phyloP scores from a whole-genome alignment of 1,284 basidiomycete genomes.

The Boletus subluridellus region DNA sequence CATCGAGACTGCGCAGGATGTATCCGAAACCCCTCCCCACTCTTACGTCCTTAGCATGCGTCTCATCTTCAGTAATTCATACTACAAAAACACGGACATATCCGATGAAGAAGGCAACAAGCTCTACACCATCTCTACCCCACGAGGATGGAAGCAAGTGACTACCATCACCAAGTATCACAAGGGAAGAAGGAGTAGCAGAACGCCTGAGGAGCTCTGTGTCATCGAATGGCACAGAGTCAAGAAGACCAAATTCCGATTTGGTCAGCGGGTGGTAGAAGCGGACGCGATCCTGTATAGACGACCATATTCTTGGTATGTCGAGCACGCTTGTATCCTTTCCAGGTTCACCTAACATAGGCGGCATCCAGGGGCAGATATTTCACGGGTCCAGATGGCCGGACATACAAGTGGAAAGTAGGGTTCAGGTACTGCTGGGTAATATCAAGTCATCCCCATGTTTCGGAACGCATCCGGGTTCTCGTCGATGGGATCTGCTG shows the following conservation, averaged over 20 bases:
- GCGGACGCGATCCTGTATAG: slow-evolving; percentile 9
- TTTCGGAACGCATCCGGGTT: not conserved
- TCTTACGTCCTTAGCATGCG: slow-evolving; percentile 2
- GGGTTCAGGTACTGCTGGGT: slow-evolving; percentile 22
- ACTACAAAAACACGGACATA: slow-evolving; percentile 22
- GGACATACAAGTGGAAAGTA: slow-evolving; percentile 28
- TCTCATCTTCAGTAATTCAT: slow-evolving; percentile 17
- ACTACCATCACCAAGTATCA: slow-evolving; percentile 18
- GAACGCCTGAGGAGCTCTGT: slow-evolving; percentile 7
- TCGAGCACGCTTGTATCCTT: not conserved
- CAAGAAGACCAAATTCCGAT: slow-evolving; percentile 12
- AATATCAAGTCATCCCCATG: not conserved
- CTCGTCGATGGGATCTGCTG: not conserved
- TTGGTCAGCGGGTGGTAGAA: slow-evolving; percentile 10
- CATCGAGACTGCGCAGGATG: not conserved
- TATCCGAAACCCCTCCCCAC: not conserved
- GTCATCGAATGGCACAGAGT: slow-evolving; percentile 23
- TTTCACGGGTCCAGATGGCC: slow-evolving; percentile 24
- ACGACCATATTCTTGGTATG: slow-evolving; percentile 21
- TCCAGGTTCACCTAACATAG: not conserved
- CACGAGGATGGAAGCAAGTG: slow-evolving; percentile 19
- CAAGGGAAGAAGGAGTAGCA: not conserved
- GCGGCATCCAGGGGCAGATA: slow-evolving; percentile 17
- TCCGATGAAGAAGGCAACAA: slow-evolving; percentile 15
- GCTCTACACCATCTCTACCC: slow-evolving; percentile 18